Evolutionary conservation across 371 early-diverging fungal species (phyloP), one percentile per base, ranked within the genome.

Genomic region (Parasitella parasitica): DNA sequence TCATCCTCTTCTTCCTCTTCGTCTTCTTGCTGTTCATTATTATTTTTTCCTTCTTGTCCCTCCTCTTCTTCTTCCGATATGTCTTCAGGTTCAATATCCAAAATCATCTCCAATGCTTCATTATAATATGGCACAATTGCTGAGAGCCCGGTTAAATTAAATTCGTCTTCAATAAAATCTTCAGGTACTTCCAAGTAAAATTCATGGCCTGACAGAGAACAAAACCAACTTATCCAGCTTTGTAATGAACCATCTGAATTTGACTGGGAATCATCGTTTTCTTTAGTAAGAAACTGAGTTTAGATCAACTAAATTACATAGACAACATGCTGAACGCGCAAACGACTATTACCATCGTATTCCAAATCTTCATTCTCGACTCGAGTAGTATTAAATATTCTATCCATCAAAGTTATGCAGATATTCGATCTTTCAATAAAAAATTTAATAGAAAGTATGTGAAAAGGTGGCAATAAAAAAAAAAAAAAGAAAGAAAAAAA

Each of bases 131-230:
- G 86, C 0, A 97, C 90, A 28, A 90, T 83, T 20, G 89, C 82
- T 57, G 86, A 86, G 27, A 98, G 80, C 6, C 97, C 97, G n/a
- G 94, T 91, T 36, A 97, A 74, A 77, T 98, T 97, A 74, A 98
- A 98, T 56, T 93, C 89, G 78, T 98, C 98, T 61, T 89, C 88
- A 54, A 94, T 93, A 69, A 91, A 95, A 18, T 93, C 92, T 61
- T 91, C 91, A 54, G 93, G 91, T 12, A 95, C 89, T 68, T 93
- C 93, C 50, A 89, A 85, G 79, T 91, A 94, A 67, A 88, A 91
- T 67, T 94, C 93, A 66, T 93, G 87, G 20, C 94, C 96, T 22
- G 86, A 76, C 36, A 93, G 81, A 7, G 89, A 86, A 64, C 91
- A 91, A 72, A 94, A 97, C 95, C 95, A 94, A 30, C 89, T 83